Conservation (phyloP, 192 early-diverging fungal genomes). For the Backusella tuberculispora region DNA sequence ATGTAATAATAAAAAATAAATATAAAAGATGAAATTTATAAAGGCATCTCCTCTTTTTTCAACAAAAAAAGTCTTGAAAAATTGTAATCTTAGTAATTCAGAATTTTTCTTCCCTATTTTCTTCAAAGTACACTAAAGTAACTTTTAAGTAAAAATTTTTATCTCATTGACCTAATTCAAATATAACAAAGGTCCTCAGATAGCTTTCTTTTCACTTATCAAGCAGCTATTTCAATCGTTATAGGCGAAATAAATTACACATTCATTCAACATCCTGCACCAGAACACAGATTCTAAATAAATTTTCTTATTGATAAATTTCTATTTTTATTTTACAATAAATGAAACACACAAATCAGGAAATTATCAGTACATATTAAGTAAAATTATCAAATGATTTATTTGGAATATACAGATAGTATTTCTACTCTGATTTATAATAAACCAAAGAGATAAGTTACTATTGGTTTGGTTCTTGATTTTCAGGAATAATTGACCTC, state of each 20-base stretch:
- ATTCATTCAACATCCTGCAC: neutral
- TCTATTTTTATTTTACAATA: neutral
- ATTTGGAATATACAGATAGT: neutral
- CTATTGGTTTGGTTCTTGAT: too few relatives aligned
- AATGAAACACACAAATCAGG: constrained; percentile 5
- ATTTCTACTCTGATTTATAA: neutral
- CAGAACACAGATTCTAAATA: neutral
- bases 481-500: too few relatives aligned
- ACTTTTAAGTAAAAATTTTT: too few relatives aligned
- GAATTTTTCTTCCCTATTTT: too few relatives aligned
- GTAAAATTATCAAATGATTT: neutral
- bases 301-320: neutral
- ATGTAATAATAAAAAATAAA: neutral
- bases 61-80: too few relatives aligned
- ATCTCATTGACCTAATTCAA: too few relatives aligned
- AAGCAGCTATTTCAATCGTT: neutral
- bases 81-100: too few relatives aligned
- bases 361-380: neutral
- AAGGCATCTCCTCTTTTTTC: neutral
- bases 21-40: neutral
- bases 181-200: too few relatives aligned
- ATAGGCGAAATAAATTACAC: neutral
- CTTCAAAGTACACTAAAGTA: too few relatives aligned
- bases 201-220: neutral
- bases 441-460: too few relatives aligned